Evolutionary conservation across 208 protist species (phyloP), one percentile per base, ranked within the genome.

Genomic region (Perkinsela sp.): DNA sequence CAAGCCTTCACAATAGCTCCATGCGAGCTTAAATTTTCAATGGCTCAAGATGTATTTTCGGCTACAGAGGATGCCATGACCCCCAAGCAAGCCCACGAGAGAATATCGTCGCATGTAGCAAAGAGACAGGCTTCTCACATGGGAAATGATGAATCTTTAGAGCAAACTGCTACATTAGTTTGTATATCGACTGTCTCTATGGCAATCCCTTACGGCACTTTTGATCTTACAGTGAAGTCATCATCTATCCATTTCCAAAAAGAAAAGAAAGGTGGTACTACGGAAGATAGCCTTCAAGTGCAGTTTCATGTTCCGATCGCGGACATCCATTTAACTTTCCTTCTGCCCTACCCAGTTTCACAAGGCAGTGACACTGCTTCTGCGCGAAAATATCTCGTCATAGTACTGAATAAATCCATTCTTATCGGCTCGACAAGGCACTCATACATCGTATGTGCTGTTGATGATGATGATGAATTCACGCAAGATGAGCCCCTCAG

Each of bases 401-500:
- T 57, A 22, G 40, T 22, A 57, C 40, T 57, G 13, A 57, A 6
- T 57, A 22, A 57, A 22, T 22, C 40, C 13, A 22, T 57, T 6
- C 6, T 57, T 57, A 22, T 57, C 13, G 40, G 40, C 13, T 57
- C 40, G 13, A 57, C 40, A 57, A 57, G 22, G 22, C 40, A 57
- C 22, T 22, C 6, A n/a, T 57, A 57, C 40, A 57, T 57, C 40
- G 40, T 57, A 6, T 57, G 6, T 22, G 40, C 40, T 57, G 22
- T 57, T 57, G 40, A 57, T 22, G 40, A 57, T 57, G 40, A 57
- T 57, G 40, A 57, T 57, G 40, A n/a, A n/a, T 57, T 57, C 22
- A 57, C 40, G 13, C 6, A n/a, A 6, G 40, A 57, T 57, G 40
- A 6, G 6, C 40, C 40, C 40, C 40, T 57, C 40, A 57, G 22